Evolutionary conservation across 352 stramenopile genomes (phyloP).

Genomic region (Pythium utonaiense): DNA sequence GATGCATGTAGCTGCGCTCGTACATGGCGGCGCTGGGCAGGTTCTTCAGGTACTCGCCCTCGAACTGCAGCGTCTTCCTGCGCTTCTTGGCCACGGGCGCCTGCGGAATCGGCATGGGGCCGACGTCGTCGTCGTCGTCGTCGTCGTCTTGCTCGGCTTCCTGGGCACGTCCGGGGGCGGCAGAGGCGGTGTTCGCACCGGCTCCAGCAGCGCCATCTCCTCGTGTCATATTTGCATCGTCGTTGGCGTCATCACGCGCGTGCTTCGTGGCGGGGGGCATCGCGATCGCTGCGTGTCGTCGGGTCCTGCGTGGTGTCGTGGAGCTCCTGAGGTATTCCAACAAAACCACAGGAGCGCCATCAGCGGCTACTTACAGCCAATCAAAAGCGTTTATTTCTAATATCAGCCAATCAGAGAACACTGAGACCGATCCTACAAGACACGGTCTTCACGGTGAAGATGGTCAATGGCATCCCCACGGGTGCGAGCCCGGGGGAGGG

Average conservation of each 20-base stretch:
- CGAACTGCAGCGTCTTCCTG: constrained; percentile 62
- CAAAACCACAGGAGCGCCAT: no score
- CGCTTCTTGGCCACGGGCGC: constrained; percentile 24
- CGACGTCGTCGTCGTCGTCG: constrained; percentile 35
- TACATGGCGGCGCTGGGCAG: constrained; percentile 91
- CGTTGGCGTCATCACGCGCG: not conserved
- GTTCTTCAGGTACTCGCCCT: constrained; percentile 72
- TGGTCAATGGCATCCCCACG: no score
- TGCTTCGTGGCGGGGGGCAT: not conserved
- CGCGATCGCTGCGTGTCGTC: no score
- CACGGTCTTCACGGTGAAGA: no score
- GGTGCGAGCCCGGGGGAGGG: no score
- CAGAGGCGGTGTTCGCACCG: not conserved
- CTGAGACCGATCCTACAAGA: no score
- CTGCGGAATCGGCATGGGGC: constrained; percentile 50
- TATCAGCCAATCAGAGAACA: no score
- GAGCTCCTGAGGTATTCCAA: no score
- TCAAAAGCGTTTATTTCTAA: no score
- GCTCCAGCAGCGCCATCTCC: not conserved
- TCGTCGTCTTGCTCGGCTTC: not conserved
- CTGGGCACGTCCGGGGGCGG: not conserved
- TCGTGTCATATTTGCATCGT: not conserved
- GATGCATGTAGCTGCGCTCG: constrained; percentile 98
- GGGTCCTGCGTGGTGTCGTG: no score
- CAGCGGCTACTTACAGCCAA: no score